Percentiles rank a stretch among this genome's conserved stretches.
These are phyloP conservation scores for Globisporangium heterothallicum DNA, from an alignment of 352 stramenopile species.

Conservation along the genomic window DNA sequence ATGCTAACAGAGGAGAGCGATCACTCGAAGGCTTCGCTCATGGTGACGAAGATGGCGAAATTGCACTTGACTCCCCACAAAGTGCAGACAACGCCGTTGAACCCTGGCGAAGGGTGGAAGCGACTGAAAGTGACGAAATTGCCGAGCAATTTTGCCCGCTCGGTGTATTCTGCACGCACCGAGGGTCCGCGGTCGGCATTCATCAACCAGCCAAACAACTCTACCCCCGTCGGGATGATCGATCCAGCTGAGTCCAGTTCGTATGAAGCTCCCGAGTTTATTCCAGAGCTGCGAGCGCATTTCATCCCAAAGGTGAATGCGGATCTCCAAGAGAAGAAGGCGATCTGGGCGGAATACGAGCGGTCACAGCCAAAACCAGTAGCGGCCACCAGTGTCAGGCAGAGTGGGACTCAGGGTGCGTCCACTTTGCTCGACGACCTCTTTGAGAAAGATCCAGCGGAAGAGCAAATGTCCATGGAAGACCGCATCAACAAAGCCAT, in stretches of 20 bases:
- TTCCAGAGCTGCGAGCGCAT: constrained; percentile 49
- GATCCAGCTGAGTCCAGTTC: constrained; percentile 52
- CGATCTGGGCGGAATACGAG: constrained; percentile 35
- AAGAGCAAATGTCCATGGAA: constrained; percentile 33
- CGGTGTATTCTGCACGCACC: constrained; percentile 47
- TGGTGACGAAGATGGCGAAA: constrained; percentile 55
- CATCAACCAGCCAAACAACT: constrained; percentile 61
- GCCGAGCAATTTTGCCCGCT: constrained; percentile 53
- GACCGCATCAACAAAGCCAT: constrained; percentile 44
- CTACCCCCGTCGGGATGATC: constrained; percentile 62
- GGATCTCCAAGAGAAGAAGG: constrained; percentile 62
- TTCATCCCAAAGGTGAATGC: constrained; percentile 46
- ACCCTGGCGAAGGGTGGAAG: constrained; percentile 67
- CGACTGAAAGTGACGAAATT: constrained; percentile 52
- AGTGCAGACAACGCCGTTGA: constrained; percentile 10
- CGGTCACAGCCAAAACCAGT: constrained; percentile 1
- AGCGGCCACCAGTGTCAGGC: background rate
- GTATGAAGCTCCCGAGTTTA: constrained; percentile 55
- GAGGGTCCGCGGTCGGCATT: constrained; percentile 54
- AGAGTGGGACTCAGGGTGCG: constrained; percentile 9
- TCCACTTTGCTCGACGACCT: constrained; percentile 39
- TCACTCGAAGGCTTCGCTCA: constrained; percentile 36
- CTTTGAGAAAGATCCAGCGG: constrained; percentile 34
- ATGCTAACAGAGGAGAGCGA: constrained; percentile 45
- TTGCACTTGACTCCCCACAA: constrained; percentile 33